Evolutionary conservation across 768 basidiomycete genomes (phyloP), one percentile per base, ranked within the genome.

Genomic region (Dentipellis sp.): DNA sequence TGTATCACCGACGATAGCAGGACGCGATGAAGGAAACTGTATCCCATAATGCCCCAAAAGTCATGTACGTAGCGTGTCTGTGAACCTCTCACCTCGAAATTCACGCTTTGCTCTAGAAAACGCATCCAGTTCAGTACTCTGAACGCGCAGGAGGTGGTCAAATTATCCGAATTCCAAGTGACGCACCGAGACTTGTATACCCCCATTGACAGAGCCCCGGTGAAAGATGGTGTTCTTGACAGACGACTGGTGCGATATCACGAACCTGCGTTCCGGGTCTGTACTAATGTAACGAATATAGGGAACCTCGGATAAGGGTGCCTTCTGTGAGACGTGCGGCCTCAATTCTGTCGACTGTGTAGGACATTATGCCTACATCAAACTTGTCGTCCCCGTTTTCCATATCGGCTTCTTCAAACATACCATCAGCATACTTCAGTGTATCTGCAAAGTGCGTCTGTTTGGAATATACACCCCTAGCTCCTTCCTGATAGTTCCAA

Each of bases 391-490:
- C 17, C 97, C 97, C 0, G 94, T 98, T 17, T 99, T 98, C 69
- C 97, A 99, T 68, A 92, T 98, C 56, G 97, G 97, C 7, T 99
- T 92, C 71, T 98, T 99, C 76, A 91, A 94, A 68, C 94, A 97
- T 63, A 91, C 88, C 16, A 92, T 98, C 57, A 80, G 81, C 22
- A 88, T 98, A 60, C 79, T 98, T 1, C 97, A 98, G 67, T 88
- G 89, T 62, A 94, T 98, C 61, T 99, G 97, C 80, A 99, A 99
- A 75, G 94, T 93, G 59, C 54, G 77, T 62, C 6, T 46, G n/a
- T 19, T 16, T 19, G 42, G 21, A 3, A 14, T 29, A 6, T 50
- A 1, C 9, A 16, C 11, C 39, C 16, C 7, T 29, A 1, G 21
- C 22, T 19, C 39, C 34, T 49, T 56, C 61, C 29, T 65, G 58